phyloP scores from a whole-genome alignment of 75 land plant genomes.

The Pseudotsuga menziesii region DNA sequence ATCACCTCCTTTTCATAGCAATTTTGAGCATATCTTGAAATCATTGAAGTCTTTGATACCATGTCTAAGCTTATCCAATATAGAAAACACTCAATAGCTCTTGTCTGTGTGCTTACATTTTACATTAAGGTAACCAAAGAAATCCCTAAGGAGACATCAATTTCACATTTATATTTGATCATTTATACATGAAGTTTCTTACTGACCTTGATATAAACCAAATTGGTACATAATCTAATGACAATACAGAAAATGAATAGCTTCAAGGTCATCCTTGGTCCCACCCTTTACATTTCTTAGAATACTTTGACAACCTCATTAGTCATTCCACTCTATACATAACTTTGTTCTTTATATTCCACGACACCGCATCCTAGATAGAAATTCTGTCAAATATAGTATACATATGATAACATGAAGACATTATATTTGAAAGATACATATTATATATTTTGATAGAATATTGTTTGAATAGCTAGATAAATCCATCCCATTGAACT shows the following conservation, averaged over 20 bases:
- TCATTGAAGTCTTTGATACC: too few species aligned
- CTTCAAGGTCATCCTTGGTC: constrained; percentile 6
- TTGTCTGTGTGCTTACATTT: not conserved
- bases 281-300: constrained; percentile 34
- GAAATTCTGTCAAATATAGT: too few species aligned
- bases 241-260: constrained; percentile 18
- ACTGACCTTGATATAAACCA: not conserved
- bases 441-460: not conserved
- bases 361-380: constrained; percentile 58
- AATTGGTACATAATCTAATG: constrained; percentile 5
- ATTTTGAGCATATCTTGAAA: constrained; percentile 1
- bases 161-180: not conserved
- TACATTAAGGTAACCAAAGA: constrained; percentile 13
- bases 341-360: constrained; percentile 69
- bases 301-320: constrained; percentile 46
- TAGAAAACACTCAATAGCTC: constrained; percentile 1
- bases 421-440: not conserved
- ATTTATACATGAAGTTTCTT: constrained; percentile 14
- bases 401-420: not conserved
- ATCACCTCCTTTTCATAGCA: constrained; percentile 5
- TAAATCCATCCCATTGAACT: not conserved
- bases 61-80: not conserved
- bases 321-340: constrained; percentile 59
- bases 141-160: constrained; percentile 9
- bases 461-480: not conserved